Evolutionary conservation across 1,284 basidiomycete species (phyloP).

Genomic region (Cerioporus squamosus): DNA sequence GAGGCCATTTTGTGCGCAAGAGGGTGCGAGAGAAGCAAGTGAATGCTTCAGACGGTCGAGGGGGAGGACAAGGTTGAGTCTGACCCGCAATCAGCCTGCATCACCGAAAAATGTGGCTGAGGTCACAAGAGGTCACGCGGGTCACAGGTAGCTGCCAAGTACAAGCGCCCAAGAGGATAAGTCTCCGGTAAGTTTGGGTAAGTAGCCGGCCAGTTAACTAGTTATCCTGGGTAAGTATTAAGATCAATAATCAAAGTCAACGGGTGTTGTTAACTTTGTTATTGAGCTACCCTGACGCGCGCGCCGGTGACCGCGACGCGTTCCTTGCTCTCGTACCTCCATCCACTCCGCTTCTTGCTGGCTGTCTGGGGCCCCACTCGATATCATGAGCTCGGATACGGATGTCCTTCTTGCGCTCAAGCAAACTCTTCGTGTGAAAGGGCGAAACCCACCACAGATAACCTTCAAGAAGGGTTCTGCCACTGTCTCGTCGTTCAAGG

Average conservation of each 20-base stretch:
- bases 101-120: constrained; percentile 22
- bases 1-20: constrained; percentile 55
- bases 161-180: neutral
- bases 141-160: neutral
- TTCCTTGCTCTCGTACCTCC: no score
- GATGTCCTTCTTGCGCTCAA: constrained; percentile 63
- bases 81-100: constrained; percentile 15
- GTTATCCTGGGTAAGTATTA: no score
- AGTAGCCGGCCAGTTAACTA: no score
- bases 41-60: constrained; percentile 66
- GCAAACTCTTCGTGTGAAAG: constrained; percentile 55
- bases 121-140: neutral
- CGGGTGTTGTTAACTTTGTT: no score
- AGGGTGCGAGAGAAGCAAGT: constrained; percentile 65
- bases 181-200: no score
- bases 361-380: neutral
- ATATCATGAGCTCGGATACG: constrained; percentile 24
- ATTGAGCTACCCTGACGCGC: no score
- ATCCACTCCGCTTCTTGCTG: neutral
- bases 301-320: no score
- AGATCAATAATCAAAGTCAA: no score
- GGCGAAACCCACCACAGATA: constrained; percentile 42
- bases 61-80: constrained; percentile 6
- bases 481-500: constrained; percentile 23
- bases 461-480: constrained; percentile 46